These are phyloP conservation scores for Trichoderma gracile DNA, from an alignment of 2,329 filamentous ascomycete genomes.

Conservation along the genomic window DNA sequence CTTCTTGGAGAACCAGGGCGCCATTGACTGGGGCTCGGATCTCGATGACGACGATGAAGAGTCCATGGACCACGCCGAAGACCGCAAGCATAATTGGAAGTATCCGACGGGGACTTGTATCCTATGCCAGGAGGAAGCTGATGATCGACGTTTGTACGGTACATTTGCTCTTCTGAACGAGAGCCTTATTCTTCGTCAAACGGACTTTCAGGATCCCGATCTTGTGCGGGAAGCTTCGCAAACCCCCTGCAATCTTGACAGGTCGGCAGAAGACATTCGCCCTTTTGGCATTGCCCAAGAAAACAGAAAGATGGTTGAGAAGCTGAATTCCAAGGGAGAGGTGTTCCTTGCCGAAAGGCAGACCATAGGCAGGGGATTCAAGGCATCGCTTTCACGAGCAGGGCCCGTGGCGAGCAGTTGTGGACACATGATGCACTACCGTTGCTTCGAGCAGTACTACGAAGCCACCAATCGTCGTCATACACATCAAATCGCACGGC, in stretches of 20 bases:
- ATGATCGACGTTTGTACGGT: constrained; percentile 84
- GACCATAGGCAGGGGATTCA: constrained; percentile 86
- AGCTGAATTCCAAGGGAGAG: constrained; percentile 71
- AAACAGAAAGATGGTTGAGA: constrained; percentile 76
- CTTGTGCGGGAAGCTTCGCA: constrained; percentile 80
- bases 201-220: constrained; percentile 76
- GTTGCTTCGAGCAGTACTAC: constrained; percentile 90
- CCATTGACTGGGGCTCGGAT: constrained; percentile 80
- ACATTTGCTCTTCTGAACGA: constrained; percentile 89
- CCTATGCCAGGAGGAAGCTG: constrained; percentile 92
- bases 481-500: constrained; percentile 86
- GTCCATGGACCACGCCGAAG: constrained; percentile 56
- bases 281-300: constrained; percentile 90
- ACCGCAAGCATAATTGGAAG: constrained; percentile 70
- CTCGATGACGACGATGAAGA: constrained; percentile 76
- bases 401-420: constrained; percentile 89
- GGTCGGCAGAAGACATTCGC: constrained; percentile 76
- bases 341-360: constrained; percentile 74
- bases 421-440: constrained; percentile 98
- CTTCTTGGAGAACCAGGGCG: constrained; percentile 86
- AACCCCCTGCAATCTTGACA: constrained; percentile 79
- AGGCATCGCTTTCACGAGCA: constrained; percentile 61
- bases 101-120: constrained; percentile 94
- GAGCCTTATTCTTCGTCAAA: constrained; percentile 83
- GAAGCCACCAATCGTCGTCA: constrained; percentile 82